Percentiles rank a stretch among this genome's conserved stretches.
These are phyloP conservation scores for Acanthamoeba sp. DNA, from an alignment of 208 protist genomes.

Conservation along the genomic window DNA sequence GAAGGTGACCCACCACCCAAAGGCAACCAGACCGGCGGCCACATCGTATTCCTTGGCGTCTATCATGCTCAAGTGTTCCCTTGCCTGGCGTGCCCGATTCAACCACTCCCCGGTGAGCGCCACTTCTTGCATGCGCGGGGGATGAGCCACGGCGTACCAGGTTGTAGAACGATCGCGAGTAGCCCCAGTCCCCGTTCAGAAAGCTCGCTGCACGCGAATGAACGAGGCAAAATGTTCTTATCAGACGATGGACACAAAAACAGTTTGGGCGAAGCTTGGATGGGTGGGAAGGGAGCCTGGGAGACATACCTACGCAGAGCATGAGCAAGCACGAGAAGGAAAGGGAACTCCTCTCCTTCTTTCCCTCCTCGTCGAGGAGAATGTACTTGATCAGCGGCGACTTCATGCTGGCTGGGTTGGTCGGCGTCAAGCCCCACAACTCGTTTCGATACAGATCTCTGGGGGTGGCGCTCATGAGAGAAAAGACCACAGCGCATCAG, in stretches of 20 bases:
- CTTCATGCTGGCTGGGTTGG: conserved; percentile 22
- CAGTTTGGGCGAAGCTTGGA: neutral
- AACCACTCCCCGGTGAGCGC: no score
- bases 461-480: neutral
- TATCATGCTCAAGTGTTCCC: neutral
- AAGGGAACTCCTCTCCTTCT: neutral
- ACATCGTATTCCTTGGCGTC: neutral
- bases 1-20: conserved; percentile 15
- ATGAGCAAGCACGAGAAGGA: neutral
- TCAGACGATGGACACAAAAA: no score
- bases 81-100: neutral
- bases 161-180: neutral
- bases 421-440: neutral
- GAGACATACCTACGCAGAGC: neutral
- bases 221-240: neutral
- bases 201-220: neutral
- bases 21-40: neutral
- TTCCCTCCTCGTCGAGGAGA: neutral
- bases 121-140: no score
- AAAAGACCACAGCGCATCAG: neutral
- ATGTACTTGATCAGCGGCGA: neutral
- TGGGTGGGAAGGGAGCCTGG: neutral
- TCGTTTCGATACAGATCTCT: conserved; percentile 6
- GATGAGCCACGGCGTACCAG: neutral
- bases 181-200: neutral